phyloP scores from a whole-genome alignment of 805 yeast genomes.

The Metschnikowia santaceciliae region DNA sequence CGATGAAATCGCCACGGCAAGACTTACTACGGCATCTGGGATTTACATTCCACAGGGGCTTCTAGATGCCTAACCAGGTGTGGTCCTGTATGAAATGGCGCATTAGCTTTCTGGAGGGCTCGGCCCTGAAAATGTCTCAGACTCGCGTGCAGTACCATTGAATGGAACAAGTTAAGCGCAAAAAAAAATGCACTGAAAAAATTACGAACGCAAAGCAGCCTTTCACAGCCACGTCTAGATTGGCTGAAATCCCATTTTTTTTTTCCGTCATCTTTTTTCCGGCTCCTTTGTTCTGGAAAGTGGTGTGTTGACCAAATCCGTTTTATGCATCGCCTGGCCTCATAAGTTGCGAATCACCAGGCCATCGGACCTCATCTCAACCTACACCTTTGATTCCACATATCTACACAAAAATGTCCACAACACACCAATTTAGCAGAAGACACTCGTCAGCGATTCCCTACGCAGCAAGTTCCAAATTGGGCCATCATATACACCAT shows the following conservation, averaged over 20 bases:
- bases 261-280: background rate
- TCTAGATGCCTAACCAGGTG: background rate
- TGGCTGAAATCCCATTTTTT: background rate
- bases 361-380: constrained; percentile 4
- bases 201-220: background rate
- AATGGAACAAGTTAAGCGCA: background rate
- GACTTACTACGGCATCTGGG: background rate
- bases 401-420: constrained; percentile 1
- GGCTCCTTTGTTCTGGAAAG: background rate
- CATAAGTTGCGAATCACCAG: background rate
- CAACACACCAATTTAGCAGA: constrained; percentile 15
- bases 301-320: background rate
- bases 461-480: constrained; percentile 13
- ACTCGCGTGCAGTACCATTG: background rate
- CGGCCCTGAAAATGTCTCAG: constrained; percentile 3
- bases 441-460: constrained; percentile 19
- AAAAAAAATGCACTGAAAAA: constrained; percentile 2
- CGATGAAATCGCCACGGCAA: background rate
- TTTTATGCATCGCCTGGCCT: background rate
- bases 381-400: background rate
- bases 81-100: constrained; percentile 1
- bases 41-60: background rate
- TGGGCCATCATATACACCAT: constrained; percentile 11
- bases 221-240: background rate
- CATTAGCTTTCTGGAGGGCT: background rate